Base-by-base conservation (phyloP, 306 rosid species). In the Citrullus mucosospermus region DNA sequence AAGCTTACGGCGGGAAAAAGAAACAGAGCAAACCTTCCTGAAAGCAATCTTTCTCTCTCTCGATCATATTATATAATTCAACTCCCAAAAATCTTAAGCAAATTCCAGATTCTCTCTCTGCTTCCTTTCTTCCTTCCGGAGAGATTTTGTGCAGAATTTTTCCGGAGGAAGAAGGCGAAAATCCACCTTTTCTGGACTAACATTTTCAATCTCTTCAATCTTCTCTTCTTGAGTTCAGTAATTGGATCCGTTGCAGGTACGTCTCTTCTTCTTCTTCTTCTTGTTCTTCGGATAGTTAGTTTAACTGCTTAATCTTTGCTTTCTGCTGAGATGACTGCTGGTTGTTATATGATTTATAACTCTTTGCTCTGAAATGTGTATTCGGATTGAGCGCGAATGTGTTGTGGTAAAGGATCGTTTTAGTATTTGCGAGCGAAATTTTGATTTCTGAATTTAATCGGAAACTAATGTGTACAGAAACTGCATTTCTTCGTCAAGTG, bases 1-100 rank as follows among this genome's bases (percentile, higher is more conserved):
- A 79, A 61, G 55, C 82, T 80, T 78, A 81, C 86, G 86, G 88
- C 86, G 88, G 86, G 86, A 83, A 85, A 83, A 81, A 63, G 30
- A 57, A 84, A 85, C 82, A 66, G 81, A 78, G 84, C 78, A 80
- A 82, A 71, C 72, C 84, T 72, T 80, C 78, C n/a, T 17, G 56
- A 85, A 83, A 85, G 86, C 79, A 78, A 70, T 48, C 73, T 58
- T 67, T 77, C 82, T 72, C 78, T 22, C 41, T 68, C 34, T 46
- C 58, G 12, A 2, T 17, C 60, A 28, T 50, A 25, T 2, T 46
- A 8, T 8, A 28, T 46, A 43, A 48, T 28, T 84, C 53, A 83
- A 79, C 71, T 65, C 65, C 63, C 4, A 1, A 84, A 87, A 78
- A 58, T 9, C 53, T 82, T 57, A 53, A 79, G 65, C 56, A 78